A percentile compares a stretch with the other conserved stretches of the same genome.
phyloP scores from a whole-genome alignment of 1,284 basidiomycete species.

The Erythrobasidium hasegawianum region DNA sequence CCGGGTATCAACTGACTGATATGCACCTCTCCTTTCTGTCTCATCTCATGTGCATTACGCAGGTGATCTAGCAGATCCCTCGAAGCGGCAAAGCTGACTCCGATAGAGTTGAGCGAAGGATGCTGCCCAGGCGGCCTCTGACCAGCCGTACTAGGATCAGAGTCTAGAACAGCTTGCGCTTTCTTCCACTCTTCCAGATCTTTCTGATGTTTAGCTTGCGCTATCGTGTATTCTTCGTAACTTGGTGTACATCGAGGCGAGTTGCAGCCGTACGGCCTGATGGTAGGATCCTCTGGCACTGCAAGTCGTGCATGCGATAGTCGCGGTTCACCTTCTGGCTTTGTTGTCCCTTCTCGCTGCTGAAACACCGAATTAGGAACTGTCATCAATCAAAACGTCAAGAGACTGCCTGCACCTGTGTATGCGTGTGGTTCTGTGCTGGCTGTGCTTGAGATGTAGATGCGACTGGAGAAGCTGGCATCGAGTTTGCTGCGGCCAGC shows the following conservation, averaged over 20 bases:
- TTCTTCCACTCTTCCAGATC: neutral
- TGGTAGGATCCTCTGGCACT: neutral
- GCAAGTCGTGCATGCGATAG: constrained; percentile 1
- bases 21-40: constrained; percentile 3
- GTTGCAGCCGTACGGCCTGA: constrained; percentile 7
- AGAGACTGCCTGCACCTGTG: too few relatives aligned
- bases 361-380: too few relatives aligned
- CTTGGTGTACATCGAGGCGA: neutral
- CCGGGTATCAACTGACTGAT: neutral
- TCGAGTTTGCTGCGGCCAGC: too few relatives aligned
- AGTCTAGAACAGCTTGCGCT: neutral
- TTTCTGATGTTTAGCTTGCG: neutral
- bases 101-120: neutral
- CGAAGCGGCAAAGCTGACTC: neutral
- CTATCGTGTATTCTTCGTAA: neutral
- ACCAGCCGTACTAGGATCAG: neutral
- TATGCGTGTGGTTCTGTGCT: too few relatives aligned
- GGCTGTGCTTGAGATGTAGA: too few relatives aligned
- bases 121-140: neutral
- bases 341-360: neutral
- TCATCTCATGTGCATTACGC: neutral
- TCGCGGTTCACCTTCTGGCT: constrained; percentile 1
- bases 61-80: constrained; percentile 6
- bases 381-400: too few relatives aligned
- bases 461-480: too few relatives aligned